Base-by-base conservation (phyloP, 139 green algal genomes). In the Yamagishiella unicocca region DNA sequence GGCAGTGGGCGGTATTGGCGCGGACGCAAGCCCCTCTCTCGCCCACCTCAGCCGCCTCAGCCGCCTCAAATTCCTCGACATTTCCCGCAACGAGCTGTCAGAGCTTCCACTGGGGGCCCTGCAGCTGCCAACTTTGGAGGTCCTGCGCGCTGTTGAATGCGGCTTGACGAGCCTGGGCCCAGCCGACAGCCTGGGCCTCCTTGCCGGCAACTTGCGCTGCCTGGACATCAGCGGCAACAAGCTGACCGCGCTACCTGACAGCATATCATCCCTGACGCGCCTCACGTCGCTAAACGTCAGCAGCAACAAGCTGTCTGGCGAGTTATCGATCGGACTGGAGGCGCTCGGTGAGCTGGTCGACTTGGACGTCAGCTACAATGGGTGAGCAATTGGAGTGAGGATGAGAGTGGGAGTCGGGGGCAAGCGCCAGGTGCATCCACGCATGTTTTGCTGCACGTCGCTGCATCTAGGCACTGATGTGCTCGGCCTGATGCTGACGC, bases 241-340 rank as follows among this genome's bases (percentile, higher is more conserved):
- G 22, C 85, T 94, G 35, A 62, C 53, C 2, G 40, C 54, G 5
- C 66, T 96, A 38, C 94, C 94, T 22, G 85, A 46, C 7, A n/a
- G 29, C 3, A 55, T 96, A 22, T 87, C 88, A 27, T 27, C n/a
- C 19, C 88, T 95, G 0, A 76, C 33, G 4, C 22, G 46, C n/a
- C 89, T 96, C 43, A 80, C 64, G 7, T 67, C 37, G 17, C 89
- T 97, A 0, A 94, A 97, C 74, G 67, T 92, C 12, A 94, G 92
- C 90, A 50, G 35, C 67, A 92, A 92, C 58, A 81, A 84, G 78
- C 38, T 92, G 40, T 38, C 35, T 45, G 66, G 19, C 6, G 29
- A 82, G 31, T 33, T 53, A 21, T 75, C 77, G 61, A 50, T 66
- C 19, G 66, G 67, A 19, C 38, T 75, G 24, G 46, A 27, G 17